Evolutionary conservation across 176 grass and related monocot genomes (phyloP).

Genomic region (Lolium rigidum): DNA sequence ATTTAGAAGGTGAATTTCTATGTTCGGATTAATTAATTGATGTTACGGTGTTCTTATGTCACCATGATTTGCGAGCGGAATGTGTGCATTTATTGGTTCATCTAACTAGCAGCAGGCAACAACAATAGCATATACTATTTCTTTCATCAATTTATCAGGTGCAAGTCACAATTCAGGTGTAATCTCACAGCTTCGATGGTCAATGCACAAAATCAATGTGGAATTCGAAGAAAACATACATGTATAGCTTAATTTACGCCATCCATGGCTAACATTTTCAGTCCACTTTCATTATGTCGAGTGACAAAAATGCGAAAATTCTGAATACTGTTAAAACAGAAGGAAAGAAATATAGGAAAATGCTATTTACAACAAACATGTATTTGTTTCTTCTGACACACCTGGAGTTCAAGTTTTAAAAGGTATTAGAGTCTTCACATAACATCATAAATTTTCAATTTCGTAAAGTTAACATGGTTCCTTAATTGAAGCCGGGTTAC

Average conservation of each 20-base stretch:
- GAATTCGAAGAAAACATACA: neutral
- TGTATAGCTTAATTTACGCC: neutral
- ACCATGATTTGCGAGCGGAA: neutral
- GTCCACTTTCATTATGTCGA: neutral
- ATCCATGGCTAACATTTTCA: neutral
- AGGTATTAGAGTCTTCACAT: neutral
- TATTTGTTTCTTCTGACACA: neutral
- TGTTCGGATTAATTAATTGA: slow-evolving; percentile 2
- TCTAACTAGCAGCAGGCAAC: slow-evolving; percentile 2
- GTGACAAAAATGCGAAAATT: neutral
- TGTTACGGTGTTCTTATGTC: neutral
- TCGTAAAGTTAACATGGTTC: neutral
- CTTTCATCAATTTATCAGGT: neutral
- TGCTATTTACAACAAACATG: neutral
- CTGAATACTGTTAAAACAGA: neutral
- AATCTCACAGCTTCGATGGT: neutral
- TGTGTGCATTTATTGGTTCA: neutral
- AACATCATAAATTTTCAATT: neutral
- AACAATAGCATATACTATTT: neutral
- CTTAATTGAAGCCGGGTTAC: neutral
- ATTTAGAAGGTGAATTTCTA: neutral
- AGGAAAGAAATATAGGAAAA: neutral
- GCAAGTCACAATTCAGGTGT: neutral
- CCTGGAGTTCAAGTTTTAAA: neutral
- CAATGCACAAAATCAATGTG: neutral